A percentile compares a stretch with the other conserved stretches of the same genome.
Evolutionary conservation across 768 basidiomycete species (phyloP).

Genomic region (Boletus sp.): DNA sequence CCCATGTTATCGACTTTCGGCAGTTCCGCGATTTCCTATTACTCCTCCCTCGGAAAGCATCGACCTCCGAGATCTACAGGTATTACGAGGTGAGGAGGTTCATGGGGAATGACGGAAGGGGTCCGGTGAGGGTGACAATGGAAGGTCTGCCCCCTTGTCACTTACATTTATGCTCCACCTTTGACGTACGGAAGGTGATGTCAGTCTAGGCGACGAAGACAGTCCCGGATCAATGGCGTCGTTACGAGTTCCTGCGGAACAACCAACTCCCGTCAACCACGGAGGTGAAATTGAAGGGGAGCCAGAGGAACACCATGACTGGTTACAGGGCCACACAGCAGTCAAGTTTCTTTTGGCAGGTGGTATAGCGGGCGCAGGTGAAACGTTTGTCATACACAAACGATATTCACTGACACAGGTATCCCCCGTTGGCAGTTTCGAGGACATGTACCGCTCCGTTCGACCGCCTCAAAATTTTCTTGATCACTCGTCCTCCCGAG

Average conservation of each 20-base stretch:
- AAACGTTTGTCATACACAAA: conserved; percentile 23
- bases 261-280: conserved; percentile 23
- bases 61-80: conserved; percentile 79
- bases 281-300: conserved; percentile 50
- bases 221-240: conserved; percentile 42
- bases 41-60: conserved; percentile 76
- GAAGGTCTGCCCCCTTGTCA: conserved; percentile 56
- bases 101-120: conserved; percentile 72
- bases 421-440: conserved; percentile 59
- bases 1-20: conserved; percentile 68
- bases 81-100: conserved; percentile 72
- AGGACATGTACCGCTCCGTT: conserved; percentile 96
- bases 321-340: conserved; percentile 67
- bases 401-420: conserved; percentile 4
- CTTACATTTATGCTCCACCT: conserved; percentile 14
- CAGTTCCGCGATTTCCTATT: conserved; percentile 91
- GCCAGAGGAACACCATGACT: conserved; percentile 56
- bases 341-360: conserved; percentile 91
- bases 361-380: conserved; percentile 91
- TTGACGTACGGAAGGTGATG: conserved; percentile 57
- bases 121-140: conserved; percentile 80
- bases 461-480: conserved; percentile 92
- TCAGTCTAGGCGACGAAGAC: conserved; percentile 74
- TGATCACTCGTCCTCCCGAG: conserved; percentile 86
- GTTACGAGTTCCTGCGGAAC: conserved; percentile 12